Base-by-base conservation (phyloP, 192 early-diverging fungal genomes). In the Linnemannia elongata region DNA sequence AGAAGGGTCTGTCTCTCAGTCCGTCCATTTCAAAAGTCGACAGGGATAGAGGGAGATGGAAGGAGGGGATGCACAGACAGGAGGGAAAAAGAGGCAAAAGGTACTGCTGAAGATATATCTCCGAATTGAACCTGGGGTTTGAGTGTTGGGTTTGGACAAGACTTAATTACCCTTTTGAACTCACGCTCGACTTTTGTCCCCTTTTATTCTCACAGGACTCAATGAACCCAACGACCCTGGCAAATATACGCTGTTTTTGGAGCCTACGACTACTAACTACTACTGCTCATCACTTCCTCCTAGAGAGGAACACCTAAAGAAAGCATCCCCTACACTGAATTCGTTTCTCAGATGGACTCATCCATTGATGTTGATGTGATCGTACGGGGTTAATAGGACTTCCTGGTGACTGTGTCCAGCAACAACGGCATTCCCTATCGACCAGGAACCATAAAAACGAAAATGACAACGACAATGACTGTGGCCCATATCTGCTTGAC, bases 401-500 rank as follows among this genome's bases (percentile, higher is more conserved):
- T 66, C 35, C 3, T 66, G 60, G 60, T 33, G 2, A 66, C 60
- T 4, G 10, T 66, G 30, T 13, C 30, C 15, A 13, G 30, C 60
- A 66, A 6, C 27, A 52, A 18, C 15, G 3, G 49, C 49, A 52
- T 5, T 22, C 18, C 18, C 18, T 6, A 52, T 22, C 49, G 49
- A 18, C 49, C 49, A 52, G 49, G 49, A 18, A 52, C 49, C 44
- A 45, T 45, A 10, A 45, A 9, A 15, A 45, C 44, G 12, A 12
- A 6, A 20, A 5, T 18, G 49, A 52, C 18, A 52, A 18, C 49
- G 18, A 52, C 27, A 30, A 33, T 30, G 1, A 27, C 30, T 4
- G 27, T 66, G 60, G 60, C 60, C 3, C 60, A 66, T 22, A 69
- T 77, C 42, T 77, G 76, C 42, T 8, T 77, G 15, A 69, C 76